phyloP scores from a whole-genome alignment of 495 filamentous ascomycete genomes.

The Hyphodiscus hymeniophilus region DNA sequence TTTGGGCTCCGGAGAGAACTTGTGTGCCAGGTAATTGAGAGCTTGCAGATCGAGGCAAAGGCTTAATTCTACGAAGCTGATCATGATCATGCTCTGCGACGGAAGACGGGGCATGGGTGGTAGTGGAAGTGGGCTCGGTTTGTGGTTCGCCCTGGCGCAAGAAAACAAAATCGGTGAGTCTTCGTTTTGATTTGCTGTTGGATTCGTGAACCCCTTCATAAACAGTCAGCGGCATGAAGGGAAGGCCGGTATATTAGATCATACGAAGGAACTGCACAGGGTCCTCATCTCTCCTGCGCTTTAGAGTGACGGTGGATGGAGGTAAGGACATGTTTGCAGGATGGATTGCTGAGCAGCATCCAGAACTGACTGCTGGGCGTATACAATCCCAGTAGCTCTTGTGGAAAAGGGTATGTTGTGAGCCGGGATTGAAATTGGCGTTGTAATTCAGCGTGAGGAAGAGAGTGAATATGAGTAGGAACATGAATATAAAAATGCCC shows the following conservation, averaged over 20 bases:
- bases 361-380: no score
- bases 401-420: no score
- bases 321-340: conserved; percentile 37
- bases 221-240: not conserved
- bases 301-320: conserved; percentile 42
- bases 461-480: no score
- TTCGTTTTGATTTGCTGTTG: conserved; percentile 5
- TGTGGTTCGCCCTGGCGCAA: conserved; percentile 4
- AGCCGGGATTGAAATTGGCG: no score
- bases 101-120: not conserved
- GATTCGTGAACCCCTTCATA: conserved; percentile 11
- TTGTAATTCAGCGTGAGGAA: no score
- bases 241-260: conserved; percentile 1
- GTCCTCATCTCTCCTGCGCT: conserved; percentile 46
- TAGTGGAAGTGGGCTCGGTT: not conserved
- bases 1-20: not conserved
- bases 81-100: not conserved
- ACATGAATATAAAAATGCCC: no score
- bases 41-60: conserved; percentile 18
- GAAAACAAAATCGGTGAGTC: conserved; percentile 11
- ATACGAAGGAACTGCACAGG: conserved; percentile 45
- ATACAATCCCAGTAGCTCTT: no score
- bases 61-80: conserved; percentile 17
- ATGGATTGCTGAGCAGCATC: no score
- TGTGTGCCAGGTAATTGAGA: conserved; percentile 2